Evolutionary conservation across 2,329 filamentous ascomycete genomes (phyloP), one percentile per base, ranked within the genome.

Genomic region (Aspergillus quadricinctus): DNA sequence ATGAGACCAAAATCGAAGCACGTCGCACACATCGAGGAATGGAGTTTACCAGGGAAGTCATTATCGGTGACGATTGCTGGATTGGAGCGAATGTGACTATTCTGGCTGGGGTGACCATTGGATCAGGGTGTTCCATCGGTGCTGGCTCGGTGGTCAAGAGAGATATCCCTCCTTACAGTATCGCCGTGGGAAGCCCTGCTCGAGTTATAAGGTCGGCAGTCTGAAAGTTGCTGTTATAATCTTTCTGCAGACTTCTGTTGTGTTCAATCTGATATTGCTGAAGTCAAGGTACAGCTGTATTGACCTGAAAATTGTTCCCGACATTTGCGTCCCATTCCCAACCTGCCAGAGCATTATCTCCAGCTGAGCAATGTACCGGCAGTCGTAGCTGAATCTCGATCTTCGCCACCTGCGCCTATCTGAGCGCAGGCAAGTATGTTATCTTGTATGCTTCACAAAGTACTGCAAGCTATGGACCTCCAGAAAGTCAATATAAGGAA

Each of bases 51-150:
- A 83, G 81, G 61, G 82, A 87, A n/a, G 89, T 95, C 55, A 80
- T 77, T 19, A 83, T 94, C 51, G 89, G 86, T 0, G 85, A 90
- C 58, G 91, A 95, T 75, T 89, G 88, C 73, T 90, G 89, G 89
- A 75, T 92, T 37, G 88, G 86, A 0, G 88, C 88, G 0, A 87
- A 85, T 65, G 85, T 83, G 3, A 82, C 79, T 8, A 82, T 95
- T n/a, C 75, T 92, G 46, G 84, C 89, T 0, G 90, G 90, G 0
- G 85, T 95, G 17, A 91, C 82, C 0, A 87, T 95, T 58, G 90
- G 91, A 0, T 78, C 81, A 52, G 90, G 90, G 0, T 80, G 78
- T 10, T 88, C 86, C 0, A 80, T 95, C 56, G 91, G 89, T 0
- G 90, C 90, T 0, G 89, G 88, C 1, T 89, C 86, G 65, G 89